Base-by-base conservation (phyloP, 495 filamentous ascomycete genomes). In the Penicillium angulare region DNA sequence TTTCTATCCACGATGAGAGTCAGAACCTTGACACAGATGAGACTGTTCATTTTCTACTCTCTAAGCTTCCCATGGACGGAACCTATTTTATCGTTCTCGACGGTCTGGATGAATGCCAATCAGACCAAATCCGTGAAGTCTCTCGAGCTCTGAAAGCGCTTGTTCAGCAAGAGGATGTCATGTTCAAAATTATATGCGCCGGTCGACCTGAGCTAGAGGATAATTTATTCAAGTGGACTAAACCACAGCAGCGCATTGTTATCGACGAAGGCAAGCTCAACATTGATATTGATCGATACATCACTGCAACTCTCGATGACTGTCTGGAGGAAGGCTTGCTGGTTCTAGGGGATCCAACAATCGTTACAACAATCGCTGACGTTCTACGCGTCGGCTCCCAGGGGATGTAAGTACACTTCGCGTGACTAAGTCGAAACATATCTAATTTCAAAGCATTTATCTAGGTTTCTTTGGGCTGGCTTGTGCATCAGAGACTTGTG, bases 381-480 rank as follows among this genome's bases (percentile, higher is more conserved):
- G 49, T 46, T 20, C 47, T 71, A 20, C 47, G 48, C 16, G 26
- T 43, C 13, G 46, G 16, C 17, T 9, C 17, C 16, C 53, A 55
- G 4, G 57, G 60, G 33, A 65, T 64, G 60, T 65, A 40, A 42
- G 38, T 40, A 22, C 5, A 21, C 3, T 13, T 18, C 33, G 33
- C 6, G 15, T n/a, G n/a, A n/a, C n/a, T n/a, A n/a, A n/a, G n/a
- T n/a, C n/a, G n/a, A n/a, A n/a, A n/a, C n/a, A n/a, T n/a, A 10
- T 27, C 26, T 27, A 27, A 40, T 40, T 15, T 7, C 4, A 40
- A 3, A 18, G 3, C 7, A 18, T 13, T 40, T 40, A 36, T 5
- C 15, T 36, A 68, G 65, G 66, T 74, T 74, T 49, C 67, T 72
- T 13, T 74, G 67, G 69, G 61, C 58, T 13, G 27, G 47, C 36